phyloP scores from a whole-genome alignment of 1,284 basidiomycete genomes.

The Ustilago bromivora region DNA sequence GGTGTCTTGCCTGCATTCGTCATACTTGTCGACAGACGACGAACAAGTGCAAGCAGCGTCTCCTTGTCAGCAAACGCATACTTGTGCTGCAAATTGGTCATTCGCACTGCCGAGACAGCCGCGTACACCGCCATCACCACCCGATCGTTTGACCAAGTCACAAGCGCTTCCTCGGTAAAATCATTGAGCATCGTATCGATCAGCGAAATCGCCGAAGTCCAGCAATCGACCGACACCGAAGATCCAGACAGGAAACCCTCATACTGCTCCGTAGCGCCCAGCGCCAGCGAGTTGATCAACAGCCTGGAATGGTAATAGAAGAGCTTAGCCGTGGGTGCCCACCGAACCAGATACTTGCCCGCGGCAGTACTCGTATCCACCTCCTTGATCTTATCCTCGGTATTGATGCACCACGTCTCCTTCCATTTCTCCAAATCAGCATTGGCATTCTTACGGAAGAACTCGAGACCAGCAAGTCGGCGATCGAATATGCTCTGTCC shows the following conservation, averaged over 20 bases:
- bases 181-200: conserved; percentile 60
- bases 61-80: conserved; percentile 53
- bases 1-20: conserved; percentile 59
- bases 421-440: conserved; percentile 62
- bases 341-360: conserved; percentile 57
- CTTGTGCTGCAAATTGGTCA: conserved; percentile 56
- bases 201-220: conserved; percentile 53
- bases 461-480: conserved; percentile 49
- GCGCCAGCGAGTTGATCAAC: conserved; percentile 57
- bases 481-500: conserved; percentile 52
- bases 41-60: conserved; percentile 47
- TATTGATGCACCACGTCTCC: conserved; percentile 60
- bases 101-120: conserved; percentile 56
- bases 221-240: conserved; percentile 55
- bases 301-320: conserved; percentile 59
- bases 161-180: conserved; percentile 45
- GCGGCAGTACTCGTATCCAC: conserved; percentile 52
- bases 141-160: conserved; percentile 56
- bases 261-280: conserved; percentile 55
- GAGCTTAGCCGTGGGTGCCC: conserved; percentile 55
- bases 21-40: conserved; percentile 45
- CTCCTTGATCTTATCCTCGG: conserved; percentile 53
- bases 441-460: conserved; percentile 56
- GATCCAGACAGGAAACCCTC: conserved; percentile 41
- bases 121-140: conserved; percentile 62